Conservation (phyloP, 306 rosid species). For the Dryas octopetala region DNA sequence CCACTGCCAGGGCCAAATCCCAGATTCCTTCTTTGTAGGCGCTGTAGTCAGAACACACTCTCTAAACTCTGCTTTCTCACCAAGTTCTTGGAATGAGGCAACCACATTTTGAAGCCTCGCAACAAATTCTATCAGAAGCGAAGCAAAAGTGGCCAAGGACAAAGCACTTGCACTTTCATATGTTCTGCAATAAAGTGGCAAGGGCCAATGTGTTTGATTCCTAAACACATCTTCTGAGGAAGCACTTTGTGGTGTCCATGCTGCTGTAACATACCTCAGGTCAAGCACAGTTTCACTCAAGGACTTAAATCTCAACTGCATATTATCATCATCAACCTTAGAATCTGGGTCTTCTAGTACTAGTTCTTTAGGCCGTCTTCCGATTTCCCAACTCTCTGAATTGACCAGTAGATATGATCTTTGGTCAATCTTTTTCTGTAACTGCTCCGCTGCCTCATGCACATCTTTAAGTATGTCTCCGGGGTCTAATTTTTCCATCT, state of each 20-base stretch:
- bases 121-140: conserved; percentile 64
- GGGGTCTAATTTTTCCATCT: conserved; percentile 54
- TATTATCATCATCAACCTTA: conserved; percentile 25
- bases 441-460: conserved; percentile 56
- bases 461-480: conserved; percentile 43
- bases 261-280: conserved; percentile 18
- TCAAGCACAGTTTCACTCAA: conserved; percentile 33
- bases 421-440: conserved; percentile 57
- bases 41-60: conserved; percentile 24
- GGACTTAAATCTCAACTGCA: conserved; percentile 21
- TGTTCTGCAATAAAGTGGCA: conserved; percentile 30
- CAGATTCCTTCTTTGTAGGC: conserved; percentile 1
- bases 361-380: conserved; percentile 22
- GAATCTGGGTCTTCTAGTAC: conserved; percentile 17
- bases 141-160: conserved; percentile 66
- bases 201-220: conserved; percentile 32
- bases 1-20: conserved; percentile 14
- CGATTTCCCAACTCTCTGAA: conserved; percentile 53
- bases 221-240: conserved; percentile 22
- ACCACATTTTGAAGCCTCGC: conserved; percentile 74
- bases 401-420: conserved; percentile 58
- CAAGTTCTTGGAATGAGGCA: conserved; percentile 49
- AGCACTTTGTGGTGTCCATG: conserved; percentile 14
- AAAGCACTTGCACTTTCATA: conserved; percentile 62
- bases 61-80: conserved; percentile 55